A percentile compares a stretch with the other conserved stretches of the same genome.
Evolutionary conservation across 129 eudicot genomes (phyloP).

Genomic region (Saposhnikovia divaricata): DNA sequence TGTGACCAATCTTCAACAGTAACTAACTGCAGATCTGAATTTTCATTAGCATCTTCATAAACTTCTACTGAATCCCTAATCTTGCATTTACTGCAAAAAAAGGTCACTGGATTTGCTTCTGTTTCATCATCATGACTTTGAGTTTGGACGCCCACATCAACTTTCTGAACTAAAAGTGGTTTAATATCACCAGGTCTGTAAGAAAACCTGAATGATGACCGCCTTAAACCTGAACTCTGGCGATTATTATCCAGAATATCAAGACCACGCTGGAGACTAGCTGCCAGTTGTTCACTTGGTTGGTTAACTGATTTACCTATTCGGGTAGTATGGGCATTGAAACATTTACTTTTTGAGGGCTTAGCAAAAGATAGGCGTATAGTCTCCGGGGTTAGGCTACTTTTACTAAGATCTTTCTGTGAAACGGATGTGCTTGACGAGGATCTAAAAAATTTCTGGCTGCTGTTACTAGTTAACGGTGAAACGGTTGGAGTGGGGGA

Average conservation of each 20-base stretch:
- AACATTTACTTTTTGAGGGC: slow-evolving; percentile 35
- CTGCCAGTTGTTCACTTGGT: slow-evolving; percentile 66
- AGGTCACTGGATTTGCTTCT: slow-evolving; percentile 22
- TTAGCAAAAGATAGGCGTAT: slow-evolving; percentile 28
- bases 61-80: slow-evolving; percentile 24
- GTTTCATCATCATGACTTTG: slow-evolving; percentile 28
- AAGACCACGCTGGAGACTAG: slow-evolving; percentile 75
- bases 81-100: slow-evolving; percentile 68
- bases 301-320: slow-evolving; percentile 22
- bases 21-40: slow-evolving; percentile 58
- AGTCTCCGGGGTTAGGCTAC: slow-evolving; percentile 14
- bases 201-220: slow-evolving; percentile 74
- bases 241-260: slow-evolving; percentile 56
- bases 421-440: slow-evolving; percentile 55
- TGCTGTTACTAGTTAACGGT: slow-evolving; percentile 40
- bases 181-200: slow-evolving; percentile 49
- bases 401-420: slow-evolving; percentile 33
- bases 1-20: slow-evolving; percentile 41
- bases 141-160: slow-evolving; percentile 86
- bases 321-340: slow-evolving; percentile 17
- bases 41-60: slow-evolving; percentile 24
- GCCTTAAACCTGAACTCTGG: slow-evolving; percentile 45
- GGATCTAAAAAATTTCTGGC: slow-evolving; percentile 60
- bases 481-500: slow-evolving; percentile 73
- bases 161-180: slow-evolving; percentile 36